Evolutionary conservation across 2,329 filamentous ascomycete species (phyloP).

Genomic region (Thielaviopsis euricoi): DNA sequence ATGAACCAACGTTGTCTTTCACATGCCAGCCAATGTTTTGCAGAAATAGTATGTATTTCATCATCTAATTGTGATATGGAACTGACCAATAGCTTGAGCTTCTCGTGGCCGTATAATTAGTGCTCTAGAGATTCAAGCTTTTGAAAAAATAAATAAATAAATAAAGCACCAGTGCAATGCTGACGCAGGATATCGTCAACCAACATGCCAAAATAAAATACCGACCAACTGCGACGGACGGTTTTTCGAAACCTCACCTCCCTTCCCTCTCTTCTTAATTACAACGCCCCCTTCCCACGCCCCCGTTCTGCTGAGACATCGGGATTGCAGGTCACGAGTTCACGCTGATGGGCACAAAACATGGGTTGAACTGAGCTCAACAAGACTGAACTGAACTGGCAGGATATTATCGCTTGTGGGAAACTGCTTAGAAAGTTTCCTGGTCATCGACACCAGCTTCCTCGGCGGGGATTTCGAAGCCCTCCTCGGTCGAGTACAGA

Average conservation of each 20-base stretch:
- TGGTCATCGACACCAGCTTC: conserved; percentile 56
- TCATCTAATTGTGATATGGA: conserved; percentile 8
- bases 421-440: conserved; percentile 50
- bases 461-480: conserved; percentile 80
- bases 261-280: background rate
- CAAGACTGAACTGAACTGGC: background rate
- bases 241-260: background rate
- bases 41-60: background rate
- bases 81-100: background rate
- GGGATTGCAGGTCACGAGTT: background rate
- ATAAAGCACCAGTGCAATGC: background rate
- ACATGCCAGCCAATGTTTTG: background rate
- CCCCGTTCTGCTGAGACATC: background rate
- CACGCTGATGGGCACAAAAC: background rate
- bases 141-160: background rate
- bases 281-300: background rate
- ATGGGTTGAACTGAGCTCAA: background rate
- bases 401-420: conserved; percentile 1
- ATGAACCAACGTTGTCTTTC: background rate
- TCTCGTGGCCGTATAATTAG: background rate
- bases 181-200: background rate
- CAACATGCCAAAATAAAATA: background rate
- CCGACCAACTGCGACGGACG: background rate
- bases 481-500: conserved; percentile 88
- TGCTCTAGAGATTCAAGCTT: background rate